Evolutionary conservation across 2,329 filamentous ascomycete genomes (phyloP), one percentile per base, ranked within the genome.

Genomic region (Mycosphaerella sp.): DNA sequence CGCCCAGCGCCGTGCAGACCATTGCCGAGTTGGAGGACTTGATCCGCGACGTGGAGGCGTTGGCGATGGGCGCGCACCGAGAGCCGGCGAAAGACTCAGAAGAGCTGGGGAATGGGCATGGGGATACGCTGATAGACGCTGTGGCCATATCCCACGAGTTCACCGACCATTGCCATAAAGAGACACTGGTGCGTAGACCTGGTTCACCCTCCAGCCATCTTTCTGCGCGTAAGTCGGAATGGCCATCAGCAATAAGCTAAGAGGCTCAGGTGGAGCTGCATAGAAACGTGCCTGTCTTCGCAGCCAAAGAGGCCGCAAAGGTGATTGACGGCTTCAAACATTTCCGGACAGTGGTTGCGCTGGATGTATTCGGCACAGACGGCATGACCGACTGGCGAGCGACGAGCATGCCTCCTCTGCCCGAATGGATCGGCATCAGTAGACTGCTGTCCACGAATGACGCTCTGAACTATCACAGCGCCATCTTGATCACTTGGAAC

Each of bases 111-210:
- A 23, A 50, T 58, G 48, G 52, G 43, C 17, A 50, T 58, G 42
- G 54, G 11, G 55, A 57, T 29, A 71, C 70, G 10, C 72, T 74
- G 43, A 77, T 86, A 31, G 83, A 86, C 64, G 78, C 71, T 2
- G 80, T 86, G 2, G 74, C 75, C 29, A 73, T 86, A 32, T 80
- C 76, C 12, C 83, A 86, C 64, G 83, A 86, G 65, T 86, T 86
- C 60, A 85, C 83, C 1, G 83, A 86, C 63, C 84, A 85, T 64
- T 85, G 82, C 67, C 82, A 86, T 62, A 74, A 78, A 56, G 74
- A 78, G 2, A 86, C 83, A 11, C 70, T 86, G 26, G 66, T 29
- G 26, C 26, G 26, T 29, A 29, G 26, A 29, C 26, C 26, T 21
- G 21, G 21, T 21, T 21, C 21, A 21, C 21, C 0, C 21, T 21